A percentile compares a stretch with the other conserved stretches of the same genome.
These are phyloP conservation scores for Sporothrix mexicana DNA, from an alignment of 2,329 filamentous ascomycete species.

Conservation along the genomic window DNA sequence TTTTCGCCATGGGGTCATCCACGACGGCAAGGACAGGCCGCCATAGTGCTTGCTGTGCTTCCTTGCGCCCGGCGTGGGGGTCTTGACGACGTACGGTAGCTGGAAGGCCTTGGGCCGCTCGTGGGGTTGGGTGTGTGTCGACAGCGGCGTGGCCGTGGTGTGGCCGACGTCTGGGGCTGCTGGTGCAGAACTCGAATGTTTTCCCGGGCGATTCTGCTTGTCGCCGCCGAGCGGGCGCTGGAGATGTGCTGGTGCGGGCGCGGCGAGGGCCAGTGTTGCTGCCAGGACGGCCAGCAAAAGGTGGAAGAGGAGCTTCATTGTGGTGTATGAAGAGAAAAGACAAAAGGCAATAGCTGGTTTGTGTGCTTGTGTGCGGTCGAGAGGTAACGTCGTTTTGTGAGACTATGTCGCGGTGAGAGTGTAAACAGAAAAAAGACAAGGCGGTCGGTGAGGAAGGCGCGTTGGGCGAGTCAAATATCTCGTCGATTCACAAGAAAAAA, in stretches of 20 bases:
- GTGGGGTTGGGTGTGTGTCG: background rate
- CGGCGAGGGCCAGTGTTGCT: background rate
- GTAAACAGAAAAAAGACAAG: background rate
- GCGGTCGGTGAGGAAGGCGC: background rate
- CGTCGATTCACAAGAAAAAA: background rate
- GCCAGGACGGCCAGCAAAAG: background rate
- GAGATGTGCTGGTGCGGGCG: slow-evolving; percentile 2
- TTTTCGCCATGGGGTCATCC: background rate
- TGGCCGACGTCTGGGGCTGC: background rate
- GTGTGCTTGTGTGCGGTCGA: background rate
- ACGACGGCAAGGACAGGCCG: background rate
- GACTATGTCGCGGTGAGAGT: background rate
- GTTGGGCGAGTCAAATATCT: background rate
- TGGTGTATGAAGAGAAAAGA: background rate
- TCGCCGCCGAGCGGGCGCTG: background rate
- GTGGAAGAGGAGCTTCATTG: background rate
- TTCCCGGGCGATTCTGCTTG: background rate
- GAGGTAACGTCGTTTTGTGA: background rate
- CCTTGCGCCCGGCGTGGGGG: background rate
- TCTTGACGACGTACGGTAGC: slow-evolving; percentile 11
- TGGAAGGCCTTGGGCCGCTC: background rate
- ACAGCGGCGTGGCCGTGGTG: background rate
- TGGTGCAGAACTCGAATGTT: background rate
- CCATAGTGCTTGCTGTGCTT: background rate
- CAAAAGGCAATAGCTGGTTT: background rate